Percentiles rank a stretch among this genome's conserved stretches.
phyloP scores from a whole-genome alignment of 164 flowering plant genomes.

The Chloranthus sessilifolius region DNA sequence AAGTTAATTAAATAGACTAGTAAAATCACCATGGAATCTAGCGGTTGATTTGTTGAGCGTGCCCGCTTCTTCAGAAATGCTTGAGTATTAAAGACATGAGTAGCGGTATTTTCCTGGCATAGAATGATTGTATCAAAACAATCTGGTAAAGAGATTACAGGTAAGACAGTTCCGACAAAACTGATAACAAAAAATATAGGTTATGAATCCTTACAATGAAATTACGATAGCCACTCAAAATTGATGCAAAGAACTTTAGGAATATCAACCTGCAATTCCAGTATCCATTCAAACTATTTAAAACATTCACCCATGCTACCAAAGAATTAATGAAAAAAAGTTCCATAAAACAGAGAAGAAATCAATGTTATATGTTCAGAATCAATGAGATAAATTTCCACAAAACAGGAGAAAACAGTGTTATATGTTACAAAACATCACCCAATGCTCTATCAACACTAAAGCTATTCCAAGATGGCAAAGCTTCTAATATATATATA shows the following conservation, averaged over 20 bases:
- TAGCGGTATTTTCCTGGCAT: conserved; percentile 71
- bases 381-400: too few relatives aligned
- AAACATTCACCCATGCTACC: neutral
- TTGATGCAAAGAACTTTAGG: conserved; percentile 82
- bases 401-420: too few relatives aligned
- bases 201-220: conserved; percentile 69
- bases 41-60: conserved; percentile 79
- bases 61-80: conserved; percentile 96
- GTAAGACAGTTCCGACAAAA: conserved; percentile 2
- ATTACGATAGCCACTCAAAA: conserved; percentile 95
- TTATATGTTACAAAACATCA: too few relatives aligned
- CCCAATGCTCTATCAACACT: too few relatives aligned
- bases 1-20: too few relatives aligned
- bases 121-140: conserved; percentile 7
- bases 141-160: neutral
- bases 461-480: too few relatives aligned
- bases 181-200: neutral
- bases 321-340: neutral
- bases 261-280: conserved; percentile 83
- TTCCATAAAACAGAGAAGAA: neutral
- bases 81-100: conserved; percentile 72
- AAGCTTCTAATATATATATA: too few relatives aligned
- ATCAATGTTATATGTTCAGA: neutral
- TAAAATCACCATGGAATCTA: conserved; percentile 73
- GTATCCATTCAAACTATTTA: neutral